Evolutionary conservation across 805 yeast species (phyloP), one percentile per base, ranked within the genome.

Genomic region (Wickerhamiella azymoides): DNA sequence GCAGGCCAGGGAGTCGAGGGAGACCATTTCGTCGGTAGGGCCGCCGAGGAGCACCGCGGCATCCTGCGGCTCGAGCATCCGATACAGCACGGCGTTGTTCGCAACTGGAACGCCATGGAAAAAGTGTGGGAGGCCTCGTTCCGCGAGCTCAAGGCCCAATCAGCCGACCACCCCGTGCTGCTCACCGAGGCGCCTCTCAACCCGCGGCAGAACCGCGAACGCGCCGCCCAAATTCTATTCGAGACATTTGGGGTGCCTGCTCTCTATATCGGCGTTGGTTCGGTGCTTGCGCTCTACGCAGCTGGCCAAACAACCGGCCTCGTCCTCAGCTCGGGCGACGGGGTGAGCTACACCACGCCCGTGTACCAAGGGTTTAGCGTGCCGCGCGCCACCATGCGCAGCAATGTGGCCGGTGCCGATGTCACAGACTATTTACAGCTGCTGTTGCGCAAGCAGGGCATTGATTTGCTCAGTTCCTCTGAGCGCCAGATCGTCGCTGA

Each of bases 251-350:
- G 76, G 52, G 73, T 78, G 10, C 89, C 92, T 1, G 81, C 89
- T n/a, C 56, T 79, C n/a, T 79, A 80, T 57, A 63, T 81, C 11
- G 70, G 79, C 2, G 67, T 81, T 41, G 89, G 81, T 52, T 89
- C 94, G 0, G 86, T 86, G 10, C 65, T 88, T 35, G 72, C 95
- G 3, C 65, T 88, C 35, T 88, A 89, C 63, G 86, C 96, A 0
- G 73, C 84, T 5, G 97, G 96, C 0, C 67, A 84, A 52, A 88
- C 96, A 7, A 86, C 94, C 0, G 97, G 96, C 1, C 73, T 84
- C 33, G 94, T 84, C 2, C 57, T 89, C 10, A 96, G 88, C 57
- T 74, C 80, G n/a, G 96, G 96, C 5, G 96, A 88, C 61, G 96
- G 96, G 4, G 94, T 85, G 21, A 74, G 83, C 35, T 88, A 83